These are phyloP conservation scores for Penicillium sp. DNA, from an alignment of 2,329 filamentous ascomycete species.

Conservation along the genomic window DNA sequence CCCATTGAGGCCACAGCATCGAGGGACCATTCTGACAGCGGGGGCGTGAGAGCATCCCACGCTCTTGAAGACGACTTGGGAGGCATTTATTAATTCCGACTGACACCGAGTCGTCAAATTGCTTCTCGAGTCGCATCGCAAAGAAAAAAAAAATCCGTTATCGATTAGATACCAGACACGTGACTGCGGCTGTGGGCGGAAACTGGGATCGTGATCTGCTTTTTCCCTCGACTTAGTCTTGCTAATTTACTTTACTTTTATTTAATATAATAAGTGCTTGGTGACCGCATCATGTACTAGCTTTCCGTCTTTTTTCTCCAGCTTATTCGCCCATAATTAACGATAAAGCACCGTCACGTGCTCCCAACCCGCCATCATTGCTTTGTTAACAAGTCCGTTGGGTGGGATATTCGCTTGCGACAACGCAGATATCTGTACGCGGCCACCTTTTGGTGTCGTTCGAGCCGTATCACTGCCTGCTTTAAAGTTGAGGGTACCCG, in stretches of 20 bases:
- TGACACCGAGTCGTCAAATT: conserved; percentile 1
- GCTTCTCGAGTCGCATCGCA: conserved; percentile 5
- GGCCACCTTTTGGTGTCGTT: conserved; percentile 30
- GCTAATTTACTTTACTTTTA: conserved; percentile 3
- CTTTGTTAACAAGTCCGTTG: conserved; percentile 27
- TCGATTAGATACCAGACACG: conserved; percentile 38
- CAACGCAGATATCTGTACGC: conserved; percentile 15
- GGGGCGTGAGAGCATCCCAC: conserved; percentile 69
- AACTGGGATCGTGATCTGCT: conserved; percentile 18
- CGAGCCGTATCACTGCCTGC: conserved; percentile 49
- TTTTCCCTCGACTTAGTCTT: conserved; percentile 14
- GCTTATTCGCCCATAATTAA: conserved; percentile 2
- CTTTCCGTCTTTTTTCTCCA: conserved; percentile 1
- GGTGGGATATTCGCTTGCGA: conserved; percentile 27
- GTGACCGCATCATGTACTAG: conserved; percentile 9
- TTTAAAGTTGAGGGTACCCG: conserved; percentile 37
- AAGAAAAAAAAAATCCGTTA: conserved; percentile 29
- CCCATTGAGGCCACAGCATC: conserved; percentile 82
- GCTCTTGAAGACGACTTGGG: conserved; percentile 54
- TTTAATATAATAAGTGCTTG: conserved; percentile 1
- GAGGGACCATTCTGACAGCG: conserved; percentile 78
- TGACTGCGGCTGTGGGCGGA: conserved; percentile 24
- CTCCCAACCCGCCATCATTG: conserved; percentile 36
- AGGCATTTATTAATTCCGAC: conserved; percentile 29
- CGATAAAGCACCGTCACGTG: conserved; percentile 9